Evolutionary conservation across 2,329 filamentous ascomycete genomes (phyloP).

Genomic region (Xylaria sp.): DNA sequence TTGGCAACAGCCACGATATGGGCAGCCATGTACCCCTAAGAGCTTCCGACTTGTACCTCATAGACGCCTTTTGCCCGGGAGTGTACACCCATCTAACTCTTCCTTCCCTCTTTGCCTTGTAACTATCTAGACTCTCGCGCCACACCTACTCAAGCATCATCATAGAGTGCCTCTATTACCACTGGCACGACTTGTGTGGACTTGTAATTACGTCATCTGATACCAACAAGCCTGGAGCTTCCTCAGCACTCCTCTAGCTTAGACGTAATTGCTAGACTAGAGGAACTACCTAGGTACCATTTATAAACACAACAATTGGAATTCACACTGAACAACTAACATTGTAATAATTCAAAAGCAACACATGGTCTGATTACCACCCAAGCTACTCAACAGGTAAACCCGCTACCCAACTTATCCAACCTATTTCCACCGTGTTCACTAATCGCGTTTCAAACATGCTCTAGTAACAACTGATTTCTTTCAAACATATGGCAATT

Average conservation of each 20-base stretch:
- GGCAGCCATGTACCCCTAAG: background rate
- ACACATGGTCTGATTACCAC: too few relatives aligned
- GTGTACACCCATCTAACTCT: conserved; percentile 2
- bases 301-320: background rate
- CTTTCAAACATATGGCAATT: background rate
- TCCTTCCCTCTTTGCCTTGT: conserved; percentile 3
- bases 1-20: background rate
- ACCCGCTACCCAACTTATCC: background rate
- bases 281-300: background rate
- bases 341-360: background rate
- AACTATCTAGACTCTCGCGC: background rate
- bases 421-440: background rate
- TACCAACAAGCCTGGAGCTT: background rate
- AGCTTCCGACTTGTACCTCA: conserved; percentile 10
- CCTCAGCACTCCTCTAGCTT: background rate
- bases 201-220: background rate
- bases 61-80: background rate
- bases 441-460: background rate
- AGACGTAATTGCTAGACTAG: background rate
- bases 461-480: background rate
- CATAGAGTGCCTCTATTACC: background rate
- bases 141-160: background rate
- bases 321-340: background rate
- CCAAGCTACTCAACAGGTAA: too few relatives aligned
- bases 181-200: too few relatives aligned